Percentiles rank a stretch among this genome's conserved stretches.
These are phyloP conservation scores for Rhodotorula sp. DNA, from an alignment of 1,284 basidiomycete species.

Conservation along the genomic window DNA sequence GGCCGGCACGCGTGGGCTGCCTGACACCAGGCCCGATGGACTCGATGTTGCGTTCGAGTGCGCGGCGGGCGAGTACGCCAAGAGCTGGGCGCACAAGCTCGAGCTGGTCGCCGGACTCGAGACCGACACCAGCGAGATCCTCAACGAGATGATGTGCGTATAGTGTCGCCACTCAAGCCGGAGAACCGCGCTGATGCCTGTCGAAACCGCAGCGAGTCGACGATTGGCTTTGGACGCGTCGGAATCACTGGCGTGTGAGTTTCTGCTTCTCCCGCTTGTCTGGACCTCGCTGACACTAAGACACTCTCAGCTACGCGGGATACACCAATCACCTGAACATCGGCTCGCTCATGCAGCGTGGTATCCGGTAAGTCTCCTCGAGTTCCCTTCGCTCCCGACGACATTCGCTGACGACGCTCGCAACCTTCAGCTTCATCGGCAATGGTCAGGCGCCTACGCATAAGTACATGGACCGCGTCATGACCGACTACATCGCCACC, in stretches of 20 bases:
- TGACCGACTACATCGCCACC: slow-evolving; percentile 60
- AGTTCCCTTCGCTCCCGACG: background rate
- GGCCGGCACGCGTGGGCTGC: slow-evolving; percentile 49
- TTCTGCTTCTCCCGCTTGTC: no score
- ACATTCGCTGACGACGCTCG: background rate
- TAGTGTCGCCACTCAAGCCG: no score
- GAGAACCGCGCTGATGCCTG: background rate
- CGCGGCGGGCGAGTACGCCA: slow-evolving; percentile 45
- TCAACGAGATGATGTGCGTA: slow-evolving; percentile 59
- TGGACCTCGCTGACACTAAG: no score
- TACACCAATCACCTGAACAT: slow-evolving; percentile 63
- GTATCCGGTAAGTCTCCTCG: slow-evolving; percentile 43
- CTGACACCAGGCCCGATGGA: slow-evolving; percentile 48
- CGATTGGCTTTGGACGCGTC: slow-evolving; percentile 19
- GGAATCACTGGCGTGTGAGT: slow-evolving; percentile 30
- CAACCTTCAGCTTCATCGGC: slow-evolving; percentile 25
- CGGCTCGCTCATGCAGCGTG: slow-evolving; percentile 74
- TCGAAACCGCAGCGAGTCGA: slow-evolving; percentile 15
- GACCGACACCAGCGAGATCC: slow-evolving; percentile 59
- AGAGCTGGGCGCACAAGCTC: slow-evolving; percentile 58
- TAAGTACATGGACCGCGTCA: slow-evolving; percentile 67
- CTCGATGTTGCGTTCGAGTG: slow-evolving; percentile 63
- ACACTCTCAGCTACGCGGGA: slow-evolving; percentile 48
- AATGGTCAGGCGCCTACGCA: slow-evolving; percentile 52
- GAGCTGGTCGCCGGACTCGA: slow-evolving; percentile 70